These are phyloP conservation scores for Populus tomentosa DNA, from an alignment of 441 rosid genomes.

Conservation along the genomic window DNA sequence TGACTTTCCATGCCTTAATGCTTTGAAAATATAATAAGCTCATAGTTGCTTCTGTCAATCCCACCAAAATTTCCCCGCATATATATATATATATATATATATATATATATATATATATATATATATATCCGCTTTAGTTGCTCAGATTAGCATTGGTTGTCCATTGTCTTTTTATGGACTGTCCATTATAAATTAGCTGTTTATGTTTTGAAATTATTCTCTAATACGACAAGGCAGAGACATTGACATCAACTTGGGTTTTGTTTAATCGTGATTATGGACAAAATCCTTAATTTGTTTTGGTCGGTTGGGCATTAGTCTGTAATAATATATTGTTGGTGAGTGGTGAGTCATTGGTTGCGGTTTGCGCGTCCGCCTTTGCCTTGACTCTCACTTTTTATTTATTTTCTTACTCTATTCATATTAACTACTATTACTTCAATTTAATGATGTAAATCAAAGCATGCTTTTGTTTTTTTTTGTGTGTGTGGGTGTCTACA, in stretches of 20 bases:
- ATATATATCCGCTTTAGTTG: neutral
- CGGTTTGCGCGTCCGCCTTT: neutral
- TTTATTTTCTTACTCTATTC: no score
- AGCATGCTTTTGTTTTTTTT: no score
- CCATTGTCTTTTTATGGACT: neutral
- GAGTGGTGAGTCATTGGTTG: neutral
- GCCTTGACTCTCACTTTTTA: no score
- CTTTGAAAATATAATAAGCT: constrained; percentile 21
- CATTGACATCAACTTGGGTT: constrained; percentile 16
- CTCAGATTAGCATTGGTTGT: constrained; percentile 8
- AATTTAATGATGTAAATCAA: no score
- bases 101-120: no score
- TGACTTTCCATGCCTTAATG: constrained; percentile 30
- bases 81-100: neutral
- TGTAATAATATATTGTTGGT: neutral
- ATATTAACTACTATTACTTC: neutral
- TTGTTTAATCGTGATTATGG: constrained; percentile 16
- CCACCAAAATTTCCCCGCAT: neutral
- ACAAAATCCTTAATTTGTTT: constrained; percentile 26
- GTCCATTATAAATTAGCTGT: constrained; percentile 32
- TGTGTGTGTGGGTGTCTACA: no score
- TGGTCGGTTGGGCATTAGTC: no score
- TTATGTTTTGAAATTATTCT: constrained; percentile 29
- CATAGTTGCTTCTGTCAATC: neutral
- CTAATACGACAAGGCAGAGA: constrained; percentile 31